phyloP scores from a whole-genome alignment of 179 eudicot genomes.

The Spinacia oleracea region DNA sequence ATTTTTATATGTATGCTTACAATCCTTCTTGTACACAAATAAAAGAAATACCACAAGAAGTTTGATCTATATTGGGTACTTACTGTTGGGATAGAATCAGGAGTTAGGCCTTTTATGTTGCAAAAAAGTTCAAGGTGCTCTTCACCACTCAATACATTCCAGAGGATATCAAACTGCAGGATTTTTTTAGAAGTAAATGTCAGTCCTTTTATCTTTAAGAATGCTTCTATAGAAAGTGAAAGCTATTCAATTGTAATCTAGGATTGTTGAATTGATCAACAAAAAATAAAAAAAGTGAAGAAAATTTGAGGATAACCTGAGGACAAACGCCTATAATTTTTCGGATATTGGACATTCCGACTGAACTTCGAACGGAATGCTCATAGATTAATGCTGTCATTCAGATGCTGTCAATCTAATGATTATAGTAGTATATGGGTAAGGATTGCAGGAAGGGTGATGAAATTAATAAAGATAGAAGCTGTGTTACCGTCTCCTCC shows the following conservation, averaged over 20 bases:
- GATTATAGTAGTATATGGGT: background rate
- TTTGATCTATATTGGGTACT: background rate
- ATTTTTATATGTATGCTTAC: background rate
- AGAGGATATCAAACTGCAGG: slow-evolving; percentile 82
- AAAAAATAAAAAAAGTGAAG: background rate
- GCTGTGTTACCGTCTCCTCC: slow-evolving; percentile 72
- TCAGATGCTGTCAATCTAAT: background rate
- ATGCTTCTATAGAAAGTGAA: background rate
- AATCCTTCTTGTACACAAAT: background rate
- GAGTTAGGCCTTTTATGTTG: slow-evolving; percentile 71
- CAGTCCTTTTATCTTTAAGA: background rate
- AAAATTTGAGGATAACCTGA: slow-evolving; percentile 49
- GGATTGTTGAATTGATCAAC: background rate
- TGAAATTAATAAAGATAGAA: background rate
- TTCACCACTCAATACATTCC: slow-evolving; percentile 79
- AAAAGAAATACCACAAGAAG: background rate
- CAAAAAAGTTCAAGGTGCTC: slow-evolving; percentile 90
- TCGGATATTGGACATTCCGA: slow-evolving; percentile 84
- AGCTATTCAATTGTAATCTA: background rate
- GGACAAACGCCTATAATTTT: slow-evolving; percentile 89
- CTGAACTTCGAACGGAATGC: slow-evolving; percentile 63
- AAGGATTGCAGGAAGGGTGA: background rate
- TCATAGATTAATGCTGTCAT: slow-evolving; percentile 70
- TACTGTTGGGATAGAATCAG: slow-evolving; percentile 46
- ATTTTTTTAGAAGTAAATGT: slow-evolving; percentile 1